phyloP scores from a whole-genome alignment of 2,329 filamentous ascomycete species.

The Apiospora arundinis region DNA sequence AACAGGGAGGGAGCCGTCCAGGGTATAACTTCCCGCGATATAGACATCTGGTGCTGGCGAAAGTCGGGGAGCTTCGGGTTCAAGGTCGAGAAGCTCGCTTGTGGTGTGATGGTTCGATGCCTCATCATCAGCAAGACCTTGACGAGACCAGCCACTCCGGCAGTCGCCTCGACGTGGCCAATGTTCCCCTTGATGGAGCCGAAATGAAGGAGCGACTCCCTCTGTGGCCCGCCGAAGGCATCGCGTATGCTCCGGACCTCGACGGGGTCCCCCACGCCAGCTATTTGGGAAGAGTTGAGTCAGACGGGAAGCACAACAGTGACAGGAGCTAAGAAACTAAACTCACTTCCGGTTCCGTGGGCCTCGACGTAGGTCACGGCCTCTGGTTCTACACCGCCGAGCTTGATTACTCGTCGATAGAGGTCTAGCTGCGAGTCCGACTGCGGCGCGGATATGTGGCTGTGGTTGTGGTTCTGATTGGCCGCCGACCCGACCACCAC shows the following conservation, averaged over 20 bases:
- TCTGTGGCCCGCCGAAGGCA: constrained; percentile 18
- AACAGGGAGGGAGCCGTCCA: neutral
- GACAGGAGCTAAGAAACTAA: too few species aligned
- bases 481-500: constrained; percentile 44
- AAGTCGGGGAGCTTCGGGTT: constrained; percentile 22
- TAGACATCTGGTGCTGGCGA: constrained; percentile 1
- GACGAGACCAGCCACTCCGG: constrained; percentile 30
- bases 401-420: constrained; percentile 39
- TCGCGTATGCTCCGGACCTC: constrained; percentile 33
- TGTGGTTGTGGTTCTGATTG: constrained; percentile 49
- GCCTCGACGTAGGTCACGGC: constrained; percentile 43
- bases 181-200: constrained; percentile 38
- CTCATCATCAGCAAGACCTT: constrained; percentile 32
- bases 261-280: constrained; percentile 41
- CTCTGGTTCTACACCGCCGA: constrained; percentile 32
- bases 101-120: constrained; percentile 25
- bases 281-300: neutral
- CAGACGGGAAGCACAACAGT: too few species aligned
- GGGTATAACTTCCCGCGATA: neutral
- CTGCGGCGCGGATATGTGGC: constrained; percentile 49
- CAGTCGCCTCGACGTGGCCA: constrained; percentile 30
- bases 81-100: constrained; percentile 26
- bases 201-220: constrained; percentile 23
- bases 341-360: constrained; percentile 43
- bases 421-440: constrained; percentile 38